These are phyloP conservation scores for Boeremia exigua DNA, from an alignment of 2,329 filamentous ascomycete species.

Conservation along the genomic window DNA sequence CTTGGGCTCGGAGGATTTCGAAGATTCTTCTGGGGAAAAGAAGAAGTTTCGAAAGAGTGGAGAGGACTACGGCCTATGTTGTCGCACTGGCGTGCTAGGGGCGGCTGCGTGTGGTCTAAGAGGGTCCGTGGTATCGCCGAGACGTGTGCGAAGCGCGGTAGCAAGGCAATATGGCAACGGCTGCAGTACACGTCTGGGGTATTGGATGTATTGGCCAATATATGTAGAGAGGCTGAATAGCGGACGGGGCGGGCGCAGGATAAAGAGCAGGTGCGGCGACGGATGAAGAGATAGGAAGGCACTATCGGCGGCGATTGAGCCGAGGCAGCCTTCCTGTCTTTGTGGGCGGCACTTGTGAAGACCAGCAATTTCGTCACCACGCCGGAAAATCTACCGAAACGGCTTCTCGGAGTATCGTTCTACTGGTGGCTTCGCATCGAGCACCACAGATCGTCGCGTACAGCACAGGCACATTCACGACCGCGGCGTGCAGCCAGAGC, in stretches of 20 bases:
- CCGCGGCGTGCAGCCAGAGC: background rate
- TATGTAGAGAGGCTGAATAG: slow-evolving; percentile 15
- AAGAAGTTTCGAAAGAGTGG: slow-evolving; percentile 17
- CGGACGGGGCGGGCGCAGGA: slow-evolving; percentile 1
- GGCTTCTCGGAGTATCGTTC: slow-evolving; percentile 9
- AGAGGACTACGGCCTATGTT: slow-evolving; percentile 7
- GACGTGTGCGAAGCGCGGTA: background rate
- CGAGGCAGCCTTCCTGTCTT: slow-evolving; percentile 24
- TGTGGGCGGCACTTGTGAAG: slow-evolving; percentile 17
- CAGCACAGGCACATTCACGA: background rate
- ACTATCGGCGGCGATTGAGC: slow-evolving; percentile 15
- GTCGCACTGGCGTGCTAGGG: slow-evolving; percentile 10
- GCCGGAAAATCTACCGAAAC: slow-evolving; percentile 27
- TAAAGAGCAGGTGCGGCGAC: slow-evolving; percentile 9
- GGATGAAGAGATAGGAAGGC: slow-evolving; percentile 4
- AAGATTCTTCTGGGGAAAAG: slow-evolving; percentile 11
- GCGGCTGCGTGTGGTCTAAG: slow-evolving; percentile 10
- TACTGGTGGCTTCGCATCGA: slow-evolving; percentile 16
- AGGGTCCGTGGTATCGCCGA: slow-evolving; percentile 15
- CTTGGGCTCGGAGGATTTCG: background rate
- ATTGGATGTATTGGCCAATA: slow-evolving; percentile 2
- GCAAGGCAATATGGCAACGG: slow-evolving; percentile 1
- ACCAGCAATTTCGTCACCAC: slow-evolving; percentile 17
- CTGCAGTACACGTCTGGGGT: background rate
- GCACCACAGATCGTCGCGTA: slow-evolving; percentile 11